Percentiles rank a stretch among this genome's conserved stretches.
These are phyloP conservation scores for Rhodocollybia butyracea DNA, from an alignment of 768 basidiomycete genomes.

Conservation along the genomic window DNA sequence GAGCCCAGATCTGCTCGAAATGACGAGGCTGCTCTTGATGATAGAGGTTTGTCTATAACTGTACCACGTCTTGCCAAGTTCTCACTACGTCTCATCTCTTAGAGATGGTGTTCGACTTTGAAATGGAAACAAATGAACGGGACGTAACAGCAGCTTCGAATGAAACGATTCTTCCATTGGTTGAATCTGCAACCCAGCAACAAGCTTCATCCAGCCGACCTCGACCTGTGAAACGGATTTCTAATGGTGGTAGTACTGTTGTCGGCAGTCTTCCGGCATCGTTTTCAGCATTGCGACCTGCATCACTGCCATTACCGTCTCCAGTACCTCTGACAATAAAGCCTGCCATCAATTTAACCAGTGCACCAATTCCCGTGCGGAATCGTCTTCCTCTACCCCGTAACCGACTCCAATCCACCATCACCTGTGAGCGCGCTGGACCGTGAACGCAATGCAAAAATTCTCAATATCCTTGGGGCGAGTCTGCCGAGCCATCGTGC, in stretches of 20 bases:
- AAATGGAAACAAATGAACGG: constrained; percentile 33
- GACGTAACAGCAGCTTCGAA: not conserved
- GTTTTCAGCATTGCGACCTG: constrained; percentile 38
- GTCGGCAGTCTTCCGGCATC: constrained; percentile 35
- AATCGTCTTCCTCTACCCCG: not conserved
- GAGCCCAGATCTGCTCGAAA: constrained; percentile 19
- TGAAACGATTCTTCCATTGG: constrained; percentile 13
- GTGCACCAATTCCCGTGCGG: not conserved
- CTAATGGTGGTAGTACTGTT: constrained; percentile 16
- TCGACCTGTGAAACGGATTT: constrained; percentile 9
- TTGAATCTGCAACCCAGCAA: constrained; percentile 5
- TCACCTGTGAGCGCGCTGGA: not conserved
- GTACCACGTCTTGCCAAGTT: not conserved
- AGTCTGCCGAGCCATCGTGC: constrained; percentile 49
- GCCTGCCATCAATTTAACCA: not conserved
- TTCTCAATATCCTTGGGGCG: constrained; percentile 47
- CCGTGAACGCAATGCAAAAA: constrained; percentile 28
- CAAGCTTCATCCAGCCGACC: not conserved
- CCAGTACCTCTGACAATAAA: constrained; percentile 20
- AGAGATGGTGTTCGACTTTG: constrained; percentile 52
- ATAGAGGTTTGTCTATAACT: constrained; percentile 30
- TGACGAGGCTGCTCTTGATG: constrained; percentile 6
- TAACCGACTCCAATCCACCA: not conserved
- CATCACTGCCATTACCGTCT: constrained; percentile 43
- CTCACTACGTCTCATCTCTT: not conserved